phyloP scores from a whole-genome alignment of 257 asterid genomes.

The Solanum pimpinellifolium region DNA sequence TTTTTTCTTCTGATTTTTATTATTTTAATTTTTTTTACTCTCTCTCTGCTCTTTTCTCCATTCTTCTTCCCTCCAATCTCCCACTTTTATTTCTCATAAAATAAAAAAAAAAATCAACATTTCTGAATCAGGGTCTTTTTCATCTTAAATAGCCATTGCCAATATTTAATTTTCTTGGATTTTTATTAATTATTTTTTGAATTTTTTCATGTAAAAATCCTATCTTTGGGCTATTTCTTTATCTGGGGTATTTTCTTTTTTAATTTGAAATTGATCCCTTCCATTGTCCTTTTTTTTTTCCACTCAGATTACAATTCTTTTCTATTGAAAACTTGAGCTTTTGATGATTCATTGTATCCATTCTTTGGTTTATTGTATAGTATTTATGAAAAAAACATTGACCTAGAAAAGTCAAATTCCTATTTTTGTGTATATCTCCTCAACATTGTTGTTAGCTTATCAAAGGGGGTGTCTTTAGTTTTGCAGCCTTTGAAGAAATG shows the following conservation, averaged over 20 bases:
- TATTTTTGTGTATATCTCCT: not conserved
- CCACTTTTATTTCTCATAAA: not conserved
- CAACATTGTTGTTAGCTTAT: not conserved
- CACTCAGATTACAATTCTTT: not conserved
- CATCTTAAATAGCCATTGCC: not conserved
- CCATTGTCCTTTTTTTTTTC: not conserved
- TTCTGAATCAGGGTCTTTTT: not conserved
- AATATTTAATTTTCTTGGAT: not conserved
- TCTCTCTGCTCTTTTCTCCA: not conserved
- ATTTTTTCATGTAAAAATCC: not conserved
- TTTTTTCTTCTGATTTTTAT: not conserved
- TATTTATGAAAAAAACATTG: not conserved
- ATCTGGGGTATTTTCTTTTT: not conserved
- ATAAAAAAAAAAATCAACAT: not conserved
- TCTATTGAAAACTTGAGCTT: not conserved
- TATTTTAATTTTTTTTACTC: not conserved
- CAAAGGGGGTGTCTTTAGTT: not conserved
- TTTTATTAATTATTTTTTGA: not conserved
- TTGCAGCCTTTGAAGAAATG: not conserved
- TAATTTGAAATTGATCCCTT: not conserved
- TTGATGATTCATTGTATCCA: not conserved
- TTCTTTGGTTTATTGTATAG: not conserved
- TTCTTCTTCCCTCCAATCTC: conserved; percentile 1
- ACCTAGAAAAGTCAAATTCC: not conserved
- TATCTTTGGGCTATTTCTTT: not conserved